Conservation (phyloP, 2,329 filamentous ascomycete species). For the Chaetomium globosum region DNA sequence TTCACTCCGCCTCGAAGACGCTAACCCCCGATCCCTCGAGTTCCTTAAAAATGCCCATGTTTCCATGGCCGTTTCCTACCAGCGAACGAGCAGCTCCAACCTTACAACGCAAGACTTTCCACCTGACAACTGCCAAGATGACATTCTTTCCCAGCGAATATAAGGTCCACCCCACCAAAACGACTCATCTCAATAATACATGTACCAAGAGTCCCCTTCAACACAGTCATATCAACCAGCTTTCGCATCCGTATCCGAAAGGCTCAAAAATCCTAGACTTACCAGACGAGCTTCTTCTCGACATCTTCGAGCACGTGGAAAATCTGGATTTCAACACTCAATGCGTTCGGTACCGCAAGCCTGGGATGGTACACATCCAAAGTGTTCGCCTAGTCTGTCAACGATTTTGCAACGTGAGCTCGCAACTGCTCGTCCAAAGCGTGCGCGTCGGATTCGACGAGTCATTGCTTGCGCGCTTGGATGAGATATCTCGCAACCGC, state of each 20-base stretch:
- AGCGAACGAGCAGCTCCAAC: background rate
- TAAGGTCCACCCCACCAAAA: background rate
- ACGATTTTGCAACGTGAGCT: constrained; percentile 21
- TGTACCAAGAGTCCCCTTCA: constrained; percentile 4
- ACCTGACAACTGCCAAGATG: background rate
- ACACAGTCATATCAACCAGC: background rate
- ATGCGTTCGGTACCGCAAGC: too few relatives aligned
- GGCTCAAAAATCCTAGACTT: constrained; percentile 19
- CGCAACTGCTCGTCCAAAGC: constrained; percentile 21
- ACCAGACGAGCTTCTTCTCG: constrained; percentile 27
- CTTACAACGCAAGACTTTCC: background rate
- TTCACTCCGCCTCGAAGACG: too few relatives aligned
- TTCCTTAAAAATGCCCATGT: background rate
- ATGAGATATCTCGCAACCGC: constrained; percentile 26
- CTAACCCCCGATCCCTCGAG: background rate
- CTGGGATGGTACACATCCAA: constrained; percentile 14
- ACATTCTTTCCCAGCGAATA: background rate
- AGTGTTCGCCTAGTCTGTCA: constrained; percentile 25
- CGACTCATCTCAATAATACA: background rate
- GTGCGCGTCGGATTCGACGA: constrained; percentile 18
- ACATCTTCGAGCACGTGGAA: constrained; percentile 22
- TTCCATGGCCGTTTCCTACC: background rate
- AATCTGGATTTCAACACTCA: background rate
- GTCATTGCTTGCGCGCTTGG: constrained; percentile 23
- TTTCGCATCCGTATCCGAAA: constrained; percentile 20